Evolutionary conservation across 2,329 filamentous ascomycete genomes (phyloP).

Genomic region (Chaetomiaceae sp.): DNA sequence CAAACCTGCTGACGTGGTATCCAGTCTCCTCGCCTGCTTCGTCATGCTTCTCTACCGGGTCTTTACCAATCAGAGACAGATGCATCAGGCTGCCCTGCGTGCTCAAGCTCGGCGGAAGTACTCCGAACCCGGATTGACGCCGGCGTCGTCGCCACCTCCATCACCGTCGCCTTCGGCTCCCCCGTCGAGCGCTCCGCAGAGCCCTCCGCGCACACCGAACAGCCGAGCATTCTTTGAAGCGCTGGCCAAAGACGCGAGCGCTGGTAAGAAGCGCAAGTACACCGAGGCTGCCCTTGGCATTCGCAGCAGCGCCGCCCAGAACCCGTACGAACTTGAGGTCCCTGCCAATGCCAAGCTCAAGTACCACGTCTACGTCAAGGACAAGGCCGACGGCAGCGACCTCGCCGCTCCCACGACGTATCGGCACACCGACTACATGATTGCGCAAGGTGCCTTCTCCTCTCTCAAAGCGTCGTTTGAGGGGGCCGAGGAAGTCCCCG

Average conservation of each 20-base stretch:
- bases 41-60: conserved; percentile 13
- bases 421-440: conserved; percentile 16
- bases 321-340: conserved; percentile 17
- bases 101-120: background rate
- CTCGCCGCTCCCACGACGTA: conserved; percentile 12
- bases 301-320: too few species aligned
- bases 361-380: conserved; percentile 22
- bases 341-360: conserved; percentile 22
- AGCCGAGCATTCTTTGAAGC: conserved; percentile 10
- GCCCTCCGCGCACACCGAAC: background rate
- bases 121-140: background rate
- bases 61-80: conserved; percentile 6
- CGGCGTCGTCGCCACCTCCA: background rate
- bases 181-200: background rate
- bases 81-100: background rate
- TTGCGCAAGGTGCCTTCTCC: conserved; percentile 17
- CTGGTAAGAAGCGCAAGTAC: conserved; percentile 18
- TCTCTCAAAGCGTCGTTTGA: conserved; percentile 19
- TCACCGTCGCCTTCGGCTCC: background rate
- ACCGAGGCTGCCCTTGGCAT: conserved; percentile 3
- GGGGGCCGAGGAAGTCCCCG: conserved; percentile 13
- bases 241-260: conserved; percentile 8
- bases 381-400: conserved; percentile 14
- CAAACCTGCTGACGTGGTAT: background rate
- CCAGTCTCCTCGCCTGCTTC: conserved; percentile 13